Conservation (phyloP, 2,329 filamentous ascomycete species). For the Botrytis fragariae region DNA sequence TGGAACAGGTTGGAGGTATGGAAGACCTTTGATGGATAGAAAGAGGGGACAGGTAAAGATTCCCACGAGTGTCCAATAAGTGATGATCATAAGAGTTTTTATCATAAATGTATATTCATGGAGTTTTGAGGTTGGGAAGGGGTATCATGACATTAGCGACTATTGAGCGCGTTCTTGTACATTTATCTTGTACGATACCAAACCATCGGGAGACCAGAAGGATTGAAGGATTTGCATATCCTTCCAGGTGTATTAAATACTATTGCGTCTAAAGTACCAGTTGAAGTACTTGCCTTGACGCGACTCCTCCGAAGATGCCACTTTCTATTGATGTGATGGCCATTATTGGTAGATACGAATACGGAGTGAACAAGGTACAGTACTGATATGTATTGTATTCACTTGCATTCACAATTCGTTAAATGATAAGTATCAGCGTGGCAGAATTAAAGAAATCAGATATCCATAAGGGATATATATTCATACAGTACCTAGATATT, state of each 20-base stretch:
- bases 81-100: constrained; percentile 20
- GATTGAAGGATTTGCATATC: not conserved
- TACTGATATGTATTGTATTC: not conserved
- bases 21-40: constrained; percentile 60
- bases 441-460: not conserved
- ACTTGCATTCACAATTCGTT: not conserved
- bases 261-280: not conserved
- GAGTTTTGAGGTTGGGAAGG: constrained; percentile 15
- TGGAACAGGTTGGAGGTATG: constrained; percentile 62
- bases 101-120: constrained; percentile 17
- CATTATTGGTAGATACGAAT: not conserved
- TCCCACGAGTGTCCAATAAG: constrained; percentile 53
- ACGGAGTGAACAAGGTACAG: not conserved
- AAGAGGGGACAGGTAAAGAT: constrained; percentile 66
- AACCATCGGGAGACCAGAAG: not conserved
- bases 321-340: not conserved
- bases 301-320: not conserved
- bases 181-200: constrained; percentile 15
- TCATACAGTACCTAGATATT: not conserved
- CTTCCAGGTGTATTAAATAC: not conserved
- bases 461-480: not conserved
- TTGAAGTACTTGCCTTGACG: not conserved
- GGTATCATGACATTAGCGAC: constrained; percentile 18
- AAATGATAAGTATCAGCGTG: not conserved
- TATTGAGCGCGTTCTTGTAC: constrained; percentile 7